These are phyloP conservation scores for Paracorniculantispora psalliotae DNA, from an alignment of 2,329 filamentous ascomycete genomes.

Conservation along the genomic window DNA sequence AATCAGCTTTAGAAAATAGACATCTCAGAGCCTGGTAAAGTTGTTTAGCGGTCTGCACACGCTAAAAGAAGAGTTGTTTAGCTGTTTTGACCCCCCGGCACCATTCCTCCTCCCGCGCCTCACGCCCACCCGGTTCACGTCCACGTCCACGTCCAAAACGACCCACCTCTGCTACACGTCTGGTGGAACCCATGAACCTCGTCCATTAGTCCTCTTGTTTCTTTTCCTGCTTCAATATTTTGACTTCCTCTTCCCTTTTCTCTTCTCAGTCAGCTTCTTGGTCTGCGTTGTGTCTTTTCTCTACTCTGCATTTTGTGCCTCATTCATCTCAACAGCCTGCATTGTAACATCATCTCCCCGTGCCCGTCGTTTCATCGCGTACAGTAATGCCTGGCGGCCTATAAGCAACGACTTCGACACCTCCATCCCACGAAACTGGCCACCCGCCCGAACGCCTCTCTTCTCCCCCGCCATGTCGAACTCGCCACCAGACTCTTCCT, in stretches of 20 bases:
- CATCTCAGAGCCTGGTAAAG: neutral
- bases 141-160: constrained; percentile 11
- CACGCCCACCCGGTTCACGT: neutral
- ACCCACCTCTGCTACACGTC: constrained; percentile 15
- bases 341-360: neutral
- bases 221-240: constrained; percentile 8
- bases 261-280: neutral
- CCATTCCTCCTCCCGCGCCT: constrained; percentile 1
- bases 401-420: constrained; percentile 9
- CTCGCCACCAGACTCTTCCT: constrained; percentile 9
- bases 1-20: neutral
- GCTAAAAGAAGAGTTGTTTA: neutral
- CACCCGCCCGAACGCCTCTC: constrained; percentile 12
- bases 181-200: constrained; percentile 12
- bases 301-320: neutral
- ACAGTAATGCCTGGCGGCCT: constrained; percentile 10
- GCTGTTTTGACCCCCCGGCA: neutral
- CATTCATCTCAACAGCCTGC: neutral
- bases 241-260: neutral
- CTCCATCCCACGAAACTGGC: constrained; percentile 6
- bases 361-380: neutral
- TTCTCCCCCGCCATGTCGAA: constrained; percentile 1
- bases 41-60: neutral
- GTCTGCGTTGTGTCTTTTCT: neutral
- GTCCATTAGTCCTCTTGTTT: constrained; percentile 9